Conservation (phyloP, 345 rosid genomes). For the Hibiscus mutabilis region DNA sequence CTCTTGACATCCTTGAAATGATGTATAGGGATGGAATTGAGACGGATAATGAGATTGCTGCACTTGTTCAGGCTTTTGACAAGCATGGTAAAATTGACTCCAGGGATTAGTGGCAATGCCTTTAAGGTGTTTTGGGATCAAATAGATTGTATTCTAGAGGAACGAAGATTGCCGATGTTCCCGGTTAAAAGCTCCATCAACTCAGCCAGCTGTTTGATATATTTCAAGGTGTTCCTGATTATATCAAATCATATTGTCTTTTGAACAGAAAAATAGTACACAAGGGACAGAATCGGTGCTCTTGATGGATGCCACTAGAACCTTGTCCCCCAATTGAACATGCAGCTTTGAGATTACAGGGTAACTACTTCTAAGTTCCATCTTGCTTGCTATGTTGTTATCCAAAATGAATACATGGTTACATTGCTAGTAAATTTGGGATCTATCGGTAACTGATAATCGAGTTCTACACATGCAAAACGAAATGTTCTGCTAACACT, state of each 20-base stretch:
- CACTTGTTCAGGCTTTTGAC: slow-evolving; percentile 26
- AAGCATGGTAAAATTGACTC: neutral
- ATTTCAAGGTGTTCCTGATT: neutral
- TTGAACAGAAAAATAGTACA: neutral
- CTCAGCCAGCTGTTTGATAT: neutral
- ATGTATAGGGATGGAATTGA: slow-evolving; percentile 41
- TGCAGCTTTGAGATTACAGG: neutral
- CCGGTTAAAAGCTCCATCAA: neutral
- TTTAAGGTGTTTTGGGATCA: neutral
- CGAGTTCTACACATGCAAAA: too few species aligned
- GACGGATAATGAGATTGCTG: slow-evolving; percentile 32
- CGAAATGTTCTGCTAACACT: too few species aligned
- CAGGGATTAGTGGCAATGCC: neutral
- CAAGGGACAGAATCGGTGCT: neutral
- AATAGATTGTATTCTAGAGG: neutral
- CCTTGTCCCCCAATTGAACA: neutral
- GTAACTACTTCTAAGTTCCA: neutral
- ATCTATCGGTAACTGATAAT: neutral
- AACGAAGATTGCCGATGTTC: too few species aligned
- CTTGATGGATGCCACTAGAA: neutral
- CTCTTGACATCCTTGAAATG: slow-evolving; percentile 39
- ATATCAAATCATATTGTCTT: too few species aligned
- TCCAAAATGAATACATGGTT: neutral
- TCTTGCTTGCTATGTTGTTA: neutral
- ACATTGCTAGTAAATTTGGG: neutral